These are phyloP conservation scores for Ganoderma lucidum DNA, from an alignment of 1,284 basidiomycete species.

Conservation along the genomic window DNA sequence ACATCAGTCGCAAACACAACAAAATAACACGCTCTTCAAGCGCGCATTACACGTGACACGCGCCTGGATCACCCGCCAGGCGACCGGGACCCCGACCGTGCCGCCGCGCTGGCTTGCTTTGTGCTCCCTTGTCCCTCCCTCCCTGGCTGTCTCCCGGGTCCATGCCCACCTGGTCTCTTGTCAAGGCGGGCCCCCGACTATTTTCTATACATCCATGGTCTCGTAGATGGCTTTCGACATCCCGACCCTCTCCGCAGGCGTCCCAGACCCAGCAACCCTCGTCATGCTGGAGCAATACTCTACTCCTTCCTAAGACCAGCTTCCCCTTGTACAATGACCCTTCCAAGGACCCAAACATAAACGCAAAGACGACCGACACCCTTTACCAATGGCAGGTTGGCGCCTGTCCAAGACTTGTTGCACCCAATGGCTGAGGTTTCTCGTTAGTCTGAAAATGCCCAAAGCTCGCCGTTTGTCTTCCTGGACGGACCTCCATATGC, in stretches of 20 bases:
- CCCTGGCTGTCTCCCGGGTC: conserved; percentile 16
- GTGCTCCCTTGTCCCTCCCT: background rate
- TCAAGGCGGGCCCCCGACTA: conserved; percentile 23
- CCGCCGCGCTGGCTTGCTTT: background rate
- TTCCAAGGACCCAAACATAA: conserved; percentile 69
- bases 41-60: conserved; percentile 36
- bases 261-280: conserved; percentile 15
- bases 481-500: conserved; percentile 99
- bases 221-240: conserved; percentile 26
- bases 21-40: conserved; percentile 42
- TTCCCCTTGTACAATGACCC: conserved; percentile 85
- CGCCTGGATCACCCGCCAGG: conserved; percentile 13
- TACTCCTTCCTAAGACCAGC: conserved; percentile 85
- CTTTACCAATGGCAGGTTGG: conserved; percentile 91
- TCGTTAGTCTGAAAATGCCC: conserved; percentile 67
- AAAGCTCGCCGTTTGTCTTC: conserved; percentile 80
- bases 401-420: background rate
- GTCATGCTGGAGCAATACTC: conserved; percentile 59
- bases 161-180: conserved; percentile 32
- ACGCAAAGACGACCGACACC: conserved; percentile 73
- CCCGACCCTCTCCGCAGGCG: conserved; percentile 41
- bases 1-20: conserved; percentile 41
- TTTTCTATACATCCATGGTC: conserved; percentile 14
- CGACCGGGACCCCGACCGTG: background rate
- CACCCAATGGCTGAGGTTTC: conserved; percentile 16